phyloP scores from a whole-genome alignment of 352 stramenopile species.

The Phytophthora colocasiae region DNA sequence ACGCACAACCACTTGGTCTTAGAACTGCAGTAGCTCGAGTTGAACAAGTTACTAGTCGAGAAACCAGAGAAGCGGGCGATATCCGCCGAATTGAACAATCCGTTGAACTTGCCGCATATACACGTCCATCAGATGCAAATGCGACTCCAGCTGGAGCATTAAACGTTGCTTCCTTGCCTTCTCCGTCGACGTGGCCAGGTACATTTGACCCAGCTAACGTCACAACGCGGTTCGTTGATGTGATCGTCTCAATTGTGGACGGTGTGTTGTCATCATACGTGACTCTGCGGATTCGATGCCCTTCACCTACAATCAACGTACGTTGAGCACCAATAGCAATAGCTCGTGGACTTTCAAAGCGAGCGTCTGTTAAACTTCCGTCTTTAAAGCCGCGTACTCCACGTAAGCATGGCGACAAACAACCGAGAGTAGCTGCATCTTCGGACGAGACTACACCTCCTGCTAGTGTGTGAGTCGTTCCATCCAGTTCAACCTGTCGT shows the following conservation, averaged over 20 bases:
- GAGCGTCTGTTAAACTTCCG: slow-evolving; percentile 82
- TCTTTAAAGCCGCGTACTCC: slow-evolving; percentile 91
- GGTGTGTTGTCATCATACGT: slow-evolving; percentile 68
- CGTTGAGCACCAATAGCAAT: slow-evolving; percentile 85
- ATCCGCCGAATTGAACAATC: slow-evolving; percentile 92
- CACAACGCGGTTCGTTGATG: slow-evolving; percentile 77
- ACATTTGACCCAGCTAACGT: slow-evolving; percentile 90
- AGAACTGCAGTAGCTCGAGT: slow-evolving; percentile 87
- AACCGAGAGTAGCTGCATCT: slow-evolving; percentile 82
- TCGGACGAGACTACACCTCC: slow-evolving; percentile 61
- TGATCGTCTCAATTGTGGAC: slow-evolving; percentile 73
- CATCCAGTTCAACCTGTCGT: slow-evolving; percentile 75
- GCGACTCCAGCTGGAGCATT: slow-evolving; percentile 90
- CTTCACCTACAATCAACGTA: slow-evolving; percentile 91
- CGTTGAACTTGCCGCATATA: slow-evolving; percentile 92
- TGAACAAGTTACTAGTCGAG: slow-evolving; percentile 72
- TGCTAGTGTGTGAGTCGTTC: slow-evolving; percentile 71
- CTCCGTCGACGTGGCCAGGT: slow-evolving; percentile 83
- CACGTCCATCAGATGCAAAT: slow-evolving; percentile 83
- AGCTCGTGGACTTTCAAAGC: slow-evolving; percentile 94
- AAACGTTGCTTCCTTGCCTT: slow-evolving; percentile 89
- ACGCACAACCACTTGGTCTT: slow-evolving; percentile 93
- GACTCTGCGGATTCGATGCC: slow-evolving; percentile 88
- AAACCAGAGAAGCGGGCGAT: slow-evolving; percentile 71
- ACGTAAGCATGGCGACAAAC: slow-evolving; percentile 88